These are phyloP conservation scores for Suillus sp. DNA, from an alignment of 768 basidiomycete genomes.

Conservation along the genomic window DNA sequence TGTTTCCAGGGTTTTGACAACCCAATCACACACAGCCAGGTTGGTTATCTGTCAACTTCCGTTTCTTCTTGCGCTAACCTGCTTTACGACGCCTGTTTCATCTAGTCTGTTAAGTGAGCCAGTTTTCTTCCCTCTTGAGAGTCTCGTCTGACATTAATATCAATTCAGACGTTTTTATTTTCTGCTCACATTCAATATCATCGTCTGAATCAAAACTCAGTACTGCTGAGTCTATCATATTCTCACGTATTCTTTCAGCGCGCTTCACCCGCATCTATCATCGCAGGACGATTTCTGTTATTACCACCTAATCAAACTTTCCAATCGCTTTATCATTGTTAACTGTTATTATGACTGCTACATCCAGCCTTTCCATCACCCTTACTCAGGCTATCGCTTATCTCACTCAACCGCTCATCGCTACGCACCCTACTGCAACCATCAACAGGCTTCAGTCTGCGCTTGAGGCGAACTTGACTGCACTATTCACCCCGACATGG, in stretches of 20 bases:
- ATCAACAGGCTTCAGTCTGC: constrained; percentile 69
- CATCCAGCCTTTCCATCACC: constrained; percentile 61
- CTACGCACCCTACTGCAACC: constrained; percentile 56
- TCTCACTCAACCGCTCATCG: constrained; percentile 66
- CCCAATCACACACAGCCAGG: constrained; percentile 36
- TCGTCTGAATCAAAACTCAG: constrained; percentile 29
- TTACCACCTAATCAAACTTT: constrained; percentile 17
- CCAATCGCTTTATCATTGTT: background rate
- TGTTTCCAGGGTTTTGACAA: constrained; percentile 39
- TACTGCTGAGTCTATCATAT: constrained; percentile 20
- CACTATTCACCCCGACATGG: constrained; percentile 71
- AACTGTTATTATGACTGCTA: constrained; percentile 28
- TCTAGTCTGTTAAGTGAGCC: constrained; percentile 30
- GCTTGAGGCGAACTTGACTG: constrained; percentile 73
- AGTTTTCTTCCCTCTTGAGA: constrained; percentile 3
- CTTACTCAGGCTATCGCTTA: constrained; percentile 75
- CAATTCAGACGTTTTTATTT: constrained; percentile 14
- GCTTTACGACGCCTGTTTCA: constrained; percentile 8
- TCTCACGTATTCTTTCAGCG: constrained; percentile 28
- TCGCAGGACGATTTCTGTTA: constrained; percentile 34
- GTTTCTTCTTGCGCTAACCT: constrained; percentile 17
- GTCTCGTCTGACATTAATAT: constrained; percentile 2
- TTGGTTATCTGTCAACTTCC: constrained; percentile 14
- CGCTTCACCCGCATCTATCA: constrained; percentile 24
- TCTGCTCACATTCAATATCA: constrained; percentile 22